Evolutionary conservation across 176 grass and related monocot species (phyloP).

Genomic region (Thalia dealbata): DNA sequence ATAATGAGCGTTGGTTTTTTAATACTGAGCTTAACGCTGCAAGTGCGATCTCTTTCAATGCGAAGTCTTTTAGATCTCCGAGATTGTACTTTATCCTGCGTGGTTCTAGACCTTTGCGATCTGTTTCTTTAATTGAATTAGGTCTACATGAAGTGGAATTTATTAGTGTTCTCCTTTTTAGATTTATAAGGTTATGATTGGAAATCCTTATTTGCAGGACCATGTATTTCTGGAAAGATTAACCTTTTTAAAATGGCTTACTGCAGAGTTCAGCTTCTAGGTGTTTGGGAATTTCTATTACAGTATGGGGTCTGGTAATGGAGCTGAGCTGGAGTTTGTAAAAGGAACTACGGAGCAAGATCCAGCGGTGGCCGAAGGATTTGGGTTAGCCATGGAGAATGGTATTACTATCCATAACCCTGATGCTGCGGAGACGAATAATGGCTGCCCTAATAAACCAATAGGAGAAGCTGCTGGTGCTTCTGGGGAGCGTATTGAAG

Average conservation of each 20-base stretch:
- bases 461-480: not conserved
- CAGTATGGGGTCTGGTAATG: conserved; percentile 5
- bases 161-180: not conserved
- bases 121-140: not conserved
- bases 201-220: not conserved
- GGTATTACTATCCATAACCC: not conserved
- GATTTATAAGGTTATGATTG: not conserved
- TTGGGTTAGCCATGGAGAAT: not conserved
- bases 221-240: not conserved
- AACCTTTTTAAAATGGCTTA: not conserved
- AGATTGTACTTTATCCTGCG: not conserved
- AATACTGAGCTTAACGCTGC: not conserved
- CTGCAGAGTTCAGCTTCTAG: conserved; percentile 11
- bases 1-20: not conserved
- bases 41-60: not conserved
- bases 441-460: not conserved
- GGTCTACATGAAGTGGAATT: not conserved
- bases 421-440: not conserved
- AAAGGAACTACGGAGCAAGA: not conserved
- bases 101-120: not conserved
- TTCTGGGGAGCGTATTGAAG: not conserved
- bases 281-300: not conserved
- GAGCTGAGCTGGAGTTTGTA: not conserved
- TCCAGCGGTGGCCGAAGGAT: not conserved
- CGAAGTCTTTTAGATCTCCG: not conserved